Evolutionary conservation across 1,284 basidiomycete genomes (phyloP).

Genomic region (Trichosporon coremiiforme): DNA sequence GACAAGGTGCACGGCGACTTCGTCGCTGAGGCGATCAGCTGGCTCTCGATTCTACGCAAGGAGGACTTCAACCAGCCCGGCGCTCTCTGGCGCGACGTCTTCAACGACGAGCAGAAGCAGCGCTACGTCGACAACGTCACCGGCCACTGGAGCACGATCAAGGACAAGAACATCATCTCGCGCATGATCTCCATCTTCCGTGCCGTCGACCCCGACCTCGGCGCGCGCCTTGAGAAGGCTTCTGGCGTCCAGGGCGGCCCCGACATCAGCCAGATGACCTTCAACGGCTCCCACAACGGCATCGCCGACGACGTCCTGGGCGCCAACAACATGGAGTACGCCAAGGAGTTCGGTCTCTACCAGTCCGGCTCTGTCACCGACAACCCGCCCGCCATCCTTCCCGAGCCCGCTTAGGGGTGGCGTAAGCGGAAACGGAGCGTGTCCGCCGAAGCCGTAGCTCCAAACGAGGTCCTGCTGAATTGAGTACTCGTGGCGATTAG

Average conservation of each 20-base stretch:
- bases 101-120: conserved; percentile 67
- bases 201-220: conserved; percentile 70
- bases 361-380: conserved; percentile 13
- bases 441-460: not conserved
- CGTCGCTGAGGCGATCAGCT: conserved; percentile 69
- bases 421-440: not conserved
- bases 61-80: conserved; percentile 90
- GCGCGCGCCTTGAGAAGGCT: conserved; percentile 71
- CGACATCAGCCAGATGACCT: conserved; percentile 63
- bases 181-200: conserved; percentile 79
- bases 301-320: conserved; percentile 17
- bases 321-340: conserved; percentile 8
- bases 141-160: conserved; percentile 69
- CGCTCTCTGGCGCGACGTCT: conserved; percentile 74
- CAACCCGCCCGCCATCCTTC: conserved; percentile 1
- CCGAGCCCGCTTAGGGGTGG: not conserved
- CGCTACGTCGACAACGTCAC: conserved; percentile 76
- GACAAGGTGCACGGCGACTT: conserved; percentile 69
- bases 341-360: conserved; percentile 14
- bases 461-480: not conserved
- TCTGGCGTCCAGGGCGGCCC: conserved; percentile 61
- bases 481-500: not conserved
- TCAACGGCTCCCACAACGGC: conserved; percentile 58
- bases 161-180: conserved; percentile 66
- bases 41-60: conserved; percentile 76